These are phyloP conservation scores for Hypoxylon sp. DNA, from an alignment of 2,329 filamentous ascomycete genomes.

Conservation along the genomic window DNA sequence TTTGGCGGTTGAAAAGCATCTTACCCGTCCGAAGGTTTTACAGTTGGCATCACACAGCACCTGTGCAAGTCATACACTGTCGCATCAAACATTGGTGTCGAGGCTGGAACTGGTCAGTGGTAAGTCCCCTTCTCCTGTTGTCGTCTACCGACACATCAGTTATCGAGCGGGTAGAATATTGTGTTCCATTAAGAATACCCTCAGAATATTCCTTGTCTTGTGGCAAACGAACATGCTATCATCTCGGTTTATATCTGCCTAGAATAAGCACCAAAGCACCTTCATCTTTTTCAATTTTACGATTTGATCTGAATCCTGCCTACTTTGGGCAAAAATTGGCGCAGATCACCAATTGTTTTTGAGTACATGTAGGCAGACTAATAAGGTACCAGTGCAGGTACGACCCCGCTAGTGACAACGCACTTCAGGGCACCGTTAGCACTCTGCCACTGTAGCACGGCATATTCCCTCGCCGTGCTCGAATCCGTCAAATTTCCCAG, in stretches of 20 bases:
- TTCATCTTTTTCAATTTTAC: slow-evolving; percentile 31
- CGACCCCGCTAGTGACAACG: slow-evolving; percentile 38
- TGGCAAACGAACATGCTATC: background rate
- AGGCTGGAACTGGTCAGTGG: slow-evolving; percentile 30
- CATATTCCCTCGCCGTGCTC: slow-evolving; percentile 29
- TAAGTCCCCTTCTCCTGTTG: slow-evolving; percentile 9
- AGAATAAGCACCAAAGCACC: slow-evolving; percentile 17
- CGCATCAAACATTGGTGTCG: slow-evolving; percentile 22
- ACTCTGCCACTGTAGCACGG: slow-evolving; percentile 13
- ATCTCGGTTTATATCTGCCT: slow-evolving; percentile 13
- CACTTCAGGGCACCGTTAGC: slow-evolving; percentile 18
- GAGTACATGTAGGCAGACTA: slow-evolving; percentile 32
- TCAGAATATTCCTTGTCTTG: slow-evolving; percentile 16
- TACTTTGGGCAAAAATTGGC: slow-evolving; percentile 38
- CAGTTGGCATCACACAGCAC: slow-evolving; percentile 27
- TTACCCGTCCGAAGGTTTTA: slow-evolving; percentile 18
- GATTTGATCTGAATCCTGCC: slow-evolving; percentile 18
- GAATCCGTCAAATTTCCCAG: slow-evolving; percentile 36
- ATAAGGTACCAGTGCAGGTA: slow-evolving; percentile 40
- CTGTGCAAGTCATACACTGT: slow-evolving; percentile 28
- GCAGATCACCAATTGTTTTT: slow-evolving; percentile 26
- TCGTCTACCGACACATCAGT: slow-evolving; percentile 10
- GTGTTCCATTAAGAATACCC: slow-evolving; percentile 4
- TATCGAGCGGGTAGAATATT: slow-evolving; percentile 6
- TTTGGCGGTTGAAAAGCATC: slow-evolving; percentile 15